A percentile compares a stretch with the other conserved stretches of the same genome.
Evolutionary conservation across 495 filamentous ascomycete species (phyloP).

Genomic region (Podospora tetraspora): DNA sequence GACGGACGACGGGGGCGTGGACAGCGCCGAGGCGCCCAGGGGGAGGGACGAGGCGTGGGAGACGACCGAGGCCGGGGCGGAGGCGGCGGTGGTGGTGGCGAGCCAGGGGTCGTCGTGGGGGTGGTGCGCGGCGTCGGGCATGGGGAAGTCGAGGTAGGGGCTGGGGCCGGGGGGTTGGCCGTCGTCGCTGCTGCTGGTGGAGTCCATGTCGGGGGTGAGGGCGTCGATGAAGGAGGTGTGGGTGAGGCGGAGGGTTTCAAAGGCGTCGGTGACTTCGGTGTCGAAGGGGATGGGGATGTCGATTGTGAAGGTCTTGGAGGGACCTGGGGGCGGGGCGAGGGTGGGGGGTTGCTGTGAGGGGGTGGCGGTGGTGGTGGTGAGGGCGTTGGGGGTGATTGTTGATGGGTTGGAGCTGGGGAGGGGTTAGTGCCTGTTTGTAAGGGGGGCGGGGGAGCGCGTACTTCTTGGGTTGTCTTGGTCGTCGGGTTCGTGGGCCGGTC

Average conservation of each 20-base stretch:
- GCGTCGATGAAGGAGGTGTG: conserved; percentile 35
- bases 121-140: conserved; percentile 3
- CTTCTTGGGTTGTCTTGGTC: conserved; percentile 33
- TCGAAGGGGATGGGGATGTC: conserved; percentile 41
- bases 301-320: conserved; percentile 47
- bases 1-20: conserved; percentile 26
- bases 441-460: conserved; percentile 18
- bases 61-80: conserved; percentile 15
- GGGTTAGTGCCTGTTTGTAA: background rate
- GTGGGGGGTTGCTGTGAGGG: background rate
- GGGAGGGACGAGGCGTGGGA: conserved; percentile 27
- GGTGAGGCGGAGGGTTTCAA: conserved; percentile 32
- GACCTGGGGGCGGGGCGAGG: conserved; percentile 30
- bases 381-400: background rate
- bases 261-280: conserved; percentile 26
- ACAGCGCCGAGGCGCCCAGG: conserved; percentile 31
- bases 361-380: background rate
- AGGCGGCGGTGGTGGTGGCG: background rate
- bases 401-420: background rate
- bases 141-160: conserved; percentile 5
- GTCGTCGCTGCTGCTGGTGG: conserved; percentile 20
- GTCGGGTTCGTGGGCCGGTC: conserved; percentile 40
- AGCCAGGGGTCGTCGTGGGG: background rate
- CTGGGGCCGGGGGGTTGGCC: background rate
- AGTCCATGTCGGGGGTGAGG: conserved; percentile 25